phyloP scores from a whole-genome alignment of 306 rosid species.

The Acacia acuminata region DNA sequence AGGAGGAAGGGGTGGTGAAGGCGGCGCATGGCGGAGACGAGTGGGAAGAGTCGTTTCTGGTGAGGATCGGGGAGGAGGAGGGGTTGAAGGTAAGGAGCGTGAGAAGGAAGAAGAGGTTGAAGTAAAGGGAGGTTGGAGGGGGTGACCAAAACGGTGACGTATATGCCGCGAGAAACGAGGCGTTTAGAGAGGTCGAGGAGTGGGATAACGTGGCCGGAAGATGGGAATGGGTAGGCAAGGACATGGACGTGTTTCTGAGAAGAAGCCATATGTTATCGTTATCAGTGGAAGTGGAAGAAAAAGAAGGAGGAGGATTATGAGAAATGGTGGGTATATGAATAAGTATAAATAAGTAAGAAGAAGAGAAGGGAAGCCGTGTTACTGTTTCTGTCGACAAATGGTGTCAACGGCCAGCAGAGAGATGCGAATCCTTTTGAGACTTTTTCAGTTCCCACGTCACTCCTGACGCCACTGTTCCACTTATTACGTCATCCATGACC shows the following conservation, averaged over 20 bases:
- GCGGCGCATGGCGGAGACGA: slow-evolving; percentile 25
- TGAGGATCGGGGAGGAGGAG: slow-evolving; percentile 31
- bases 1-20: slow-evolving; percentile 42
- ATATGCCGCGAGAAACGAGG: slow-evolving; percentile 36
- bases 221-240: slow-evolving; percentile 38
- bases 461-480: background rate
- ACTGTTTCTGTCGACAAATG: background rate
- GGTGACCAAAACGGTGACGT: slow-evolving; percentile 47
- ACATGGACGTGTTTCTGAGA: slow-evolving; percentile 26
- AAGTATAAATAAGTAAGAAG: background rate
- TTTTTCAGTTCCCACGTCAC: background rate
- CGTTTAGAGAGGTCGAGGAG: slow-evolving; percentile 35
- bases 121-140: slow-evolving; percentile 28
- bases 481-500: background rate
- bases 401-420: background rate
- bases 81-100: slow-evolving; percentile 41
- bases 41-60: background rate
- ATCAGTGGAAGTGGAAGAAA: background rate
- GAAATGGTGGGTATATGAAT: background rate
- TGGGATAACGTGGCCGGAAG: slow-evolving; percentile 55
- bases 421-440: background rate
- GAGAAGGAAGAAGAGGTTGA: slow-evolving; percentile 33
- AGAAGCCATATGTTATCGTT: background rate
- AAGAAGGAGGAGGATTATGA: background rate
- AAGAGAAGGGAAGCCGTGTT: background rate